Base-by-base conservation (phyloP, 495 filamentous ascomycete species). In the Podospora sp. region DNA sequence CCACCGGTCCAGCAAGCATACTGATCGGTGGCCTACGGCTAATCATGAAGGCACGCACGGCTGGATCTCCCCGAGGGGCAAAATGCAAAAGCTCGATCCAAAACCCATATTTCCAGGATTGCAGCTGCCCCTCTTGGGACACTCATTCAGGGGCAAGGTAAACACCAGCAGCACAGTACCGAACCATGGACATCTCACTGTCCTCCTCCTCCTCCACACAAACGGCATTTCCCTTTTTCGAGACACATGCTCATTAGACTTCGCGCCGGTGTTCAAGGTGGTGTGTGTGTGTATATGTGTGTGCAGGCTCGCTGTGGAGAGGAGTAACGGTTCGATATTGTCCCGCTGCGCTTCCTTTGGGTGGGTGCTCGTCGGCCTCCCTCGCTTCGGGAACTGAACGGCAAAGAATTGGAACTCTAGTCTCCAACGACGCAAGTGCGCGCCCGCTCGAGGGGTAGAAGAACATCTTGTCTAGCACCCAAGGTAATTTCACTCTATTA, bases 281-380 rank as follows among this genome's bases (percentile, higher is more conserved):
- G 63, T 35, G 63, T n/a, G n/a, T n/a, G n/a, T n/a, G n/a, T n/a
- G n/a, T n/a, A n/a, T n/a, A n/a, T n/a, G n/a, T n/a, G n/a, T n/a
- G n/a, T 65, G 63, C 63, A 65, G 20, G 40, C 29, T 50, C 40
- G 27, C 40, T 25, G 40, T 46, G 40, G 40, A 46, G 40, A 11
- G 53, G n/a, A n/a, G n/a, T n/a, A n/a, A n/a, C 63, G 63, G 63
- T 33, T 65, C 52, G 63, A 65, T 65, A 65, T 65, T 65, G 35
- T 65, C 63, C 63, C 62, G 46, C 60, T 20, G 24, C 46, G 25
- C 12, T 20, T 18, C 14, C 1, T 21, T 33, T 22, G 29, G 29
- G 36, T 20, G 22, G 60, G 20, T 62, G 21, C 20, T 60, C n/a
- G 25, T 60, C 4, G 29, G 29, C n/a, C 29, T 33, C 29, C 4